These are phyloP conservation scores for Penicillium thymicola DNA, from an alignment of 2,329 filamentous ascomycete genomes.

Conservation along the genomic window DNA sequence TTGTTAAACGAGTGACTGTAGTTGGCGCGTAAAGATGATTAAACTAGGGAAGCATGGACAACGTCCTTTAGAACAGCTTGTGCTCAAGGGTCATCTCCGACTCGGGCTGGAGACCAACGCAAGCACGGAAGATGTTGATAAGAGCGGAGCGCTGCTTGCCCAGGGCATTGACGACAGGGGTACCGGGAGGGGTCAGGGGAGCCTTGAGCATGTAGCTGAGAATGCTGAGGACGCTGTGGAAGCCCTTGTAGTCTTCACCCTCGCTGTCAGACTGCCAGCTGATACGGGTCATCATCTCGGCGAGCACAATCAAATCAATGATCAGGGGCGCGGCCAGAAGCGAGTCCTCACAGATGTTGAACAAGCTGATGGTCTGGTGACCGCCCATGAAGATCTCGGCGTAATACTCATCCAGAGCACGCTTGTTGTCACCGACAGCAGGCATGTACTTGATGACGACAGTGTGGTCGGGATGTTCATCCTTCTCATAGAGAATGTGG, in stretches of 20 bases:
- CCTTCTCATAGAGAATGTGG: slow-evolving; percentile 79
- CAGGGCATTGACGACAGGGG: slow-evolving; percentile 90
- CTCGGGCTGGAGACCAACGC: slow-evolving; percentile 93
- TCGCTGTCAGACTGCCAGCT: slow-evolving; percentile 72
- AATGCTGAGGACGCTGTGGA: slow-evolving; percentile 95
- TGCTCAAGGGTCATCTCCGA: slow-evolving; percentile 99
- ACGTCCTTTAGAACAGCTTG: slow-evolving; percentile 71
- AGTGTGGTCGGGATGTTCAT: slow-evolving; percentile 95
- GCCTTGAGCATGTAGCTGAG: slow-evolving; percentile 99
- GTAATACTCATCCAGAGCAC: slow-evolving; percentile 97
- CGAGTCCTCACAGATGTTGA: slow-evolving; percentile 99
- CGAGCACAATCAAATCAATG: slow-evolving; percentile 88
- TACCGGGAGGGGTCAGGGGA: slow-evolving; percentile 87
- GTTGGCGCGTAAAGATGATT: slow-evolving; percentile 16
- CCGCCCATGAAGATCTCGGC: slow-evolving; percentile 98
- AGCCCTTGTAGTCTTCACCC: slow-evolving; percentile 74
- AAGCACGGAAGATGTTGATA: slow-evolving; percentile 98
- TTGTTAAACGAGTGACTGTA: slow-evolving; percentile 27
- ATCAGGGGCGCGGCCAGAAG: slow-evolving; percentile 93
- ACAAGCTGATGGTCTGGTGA: slow-evolving; percentile 95
- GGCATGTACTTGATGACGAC: slow-evolving; percentile 99
- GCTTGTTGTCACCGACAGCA: slow-evolving; percentile 97
- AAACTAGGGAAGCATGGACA: neutral
- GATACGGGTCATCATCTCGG: slow-evolving; percentile 98
- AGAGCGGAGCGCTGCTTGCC: slow-evolving; percentile 93